Base-by-base conservation (phyloP, 345 rosid species). In the Melaleuca alternifolia region DNA sequence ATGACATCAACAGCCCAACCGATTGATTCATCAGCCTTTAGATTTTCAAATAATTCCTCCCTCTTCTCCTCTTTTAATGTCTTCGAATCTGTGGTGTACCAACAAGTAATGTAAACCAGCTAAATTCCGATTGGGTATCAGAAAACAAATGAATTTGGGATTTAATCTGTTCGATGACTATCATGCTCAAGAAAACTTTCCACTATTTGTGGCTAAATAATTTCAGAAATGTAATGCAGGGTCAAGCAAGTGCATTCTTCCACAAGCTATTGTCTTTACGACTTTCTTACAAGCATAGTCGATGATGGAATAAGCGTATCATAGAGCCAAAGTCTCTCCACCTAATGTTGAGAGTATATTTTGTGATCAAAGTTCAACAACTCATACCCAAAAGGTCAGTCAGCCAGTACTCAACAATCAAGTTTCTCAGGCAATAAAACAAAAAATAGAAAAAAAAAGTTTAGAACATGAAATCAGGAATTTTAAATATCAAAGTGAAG, bases 1-100 rank as follows among this genome's bases (percentile, higher is more conserved):
- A 96, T 97, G 89, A 97, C 93, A 92, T 97, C 99, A 86, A 95
- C 97, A 77, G 93, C 97, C 99, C 99, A 97, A 84, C 99, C 98
- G 90, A 97, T 86, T 46, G 95, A 96, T 13, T 93, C 93, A 57
- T 95, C 90, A 57, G 90, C 94, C 92, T 97, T 95, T 62, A 96
- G 88, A 54, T 53, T 90, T 89, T 94, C 99, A 83, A 93, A 97
- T 61, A 96, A 86, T 33, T 93, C 97, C 90, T 97, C 98, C 92
- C 99, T 92, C 90, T 95, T 96, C 84, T 96, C 99, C 88, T 97
- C 98, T 89, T 96, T 97, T 12, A 97, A 89, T n/a, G 96, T 96
- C 93, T 97, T 97, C 16, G 99, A 96, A 92, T 97, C 99, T 95
- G 89, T 85, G 59, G 79, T 16, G 4, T 33, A 5, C 48, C 57